A percentile compares a stretch with the other conserved stretches of the same genome.
Evolutionary conservation across 176 grass and related monocot genomes (phyloP).

Genomic region (Secale cereale): DNA sequence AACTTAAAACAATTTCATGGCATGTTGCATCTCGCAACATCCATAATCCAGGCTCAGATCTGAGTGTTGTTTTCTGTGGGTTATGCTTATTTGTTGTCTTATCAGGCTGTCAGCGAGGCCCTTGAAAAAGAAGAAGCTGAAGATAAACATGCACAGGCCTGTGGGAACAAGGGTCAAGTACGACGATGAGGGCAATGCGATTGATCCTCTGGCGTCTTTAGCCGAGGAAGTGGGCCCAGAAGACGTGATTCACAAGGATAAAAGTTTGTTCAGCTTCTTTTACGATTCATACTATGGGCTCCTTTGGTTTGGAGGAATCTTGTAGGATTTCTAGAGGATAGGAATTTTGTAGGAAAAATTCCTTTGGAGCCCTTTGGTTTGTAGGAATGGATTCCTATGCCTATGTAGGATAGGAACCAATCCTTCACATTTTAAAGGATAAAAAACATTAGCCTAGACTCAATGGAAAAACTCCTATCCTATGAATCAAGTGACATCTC

Average conservation of each 20-base stretch:
- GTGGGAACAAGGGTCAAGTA: conserved; percentile 80
- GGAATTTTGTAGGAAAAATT: too few relatives aligned
- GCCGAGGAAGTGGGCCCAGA: conserved; percentile 52
- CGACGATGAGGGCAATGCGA: conserved; percentile 70
- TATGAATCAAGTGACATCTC: too few relatives aligned
- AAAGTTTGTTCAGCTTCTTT: conserved; percentile 37
- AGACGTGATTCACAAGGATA: conserved; percentile 47
- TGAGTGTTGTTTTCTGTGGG: background rate
- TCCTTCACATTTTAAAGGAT: too few relatives aligned
- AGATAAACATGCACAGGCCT: conserved; percentile 87
- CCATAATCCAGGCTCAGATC: background rate
- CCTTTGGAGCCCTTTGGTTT: too few relatives aligned
- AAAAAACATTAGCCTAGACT: too few relatives aligned
- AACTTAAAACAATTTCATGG: background rate
- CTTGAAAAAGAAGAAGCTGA: conserved; percentile 85
- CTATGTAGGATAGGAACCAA: too few relatives aligned
- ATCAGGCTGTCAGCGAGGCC: conserved; percentile 45
- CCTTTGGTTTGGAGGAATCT: too few relatives aligned
- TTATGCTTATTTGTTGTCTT: conserved; percentile 18
- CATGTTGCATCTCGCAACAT: conserved; percentile 12
- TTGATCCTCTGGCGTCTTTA: conserved; percentile 71
- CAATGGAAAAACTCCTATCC: too few relatives aligned
- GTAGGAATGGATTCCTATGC: too few relatives aligned
- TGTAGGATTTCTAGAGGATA: too few relatives aligned
- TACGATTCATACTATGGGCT: background rate